A percentile compares a stretch with the other conserved stretches of the same genome.
Evolutionary conservation across 73 alveolate species (phyloP).

Genomic region (Paramecium bursaria): DNA sequence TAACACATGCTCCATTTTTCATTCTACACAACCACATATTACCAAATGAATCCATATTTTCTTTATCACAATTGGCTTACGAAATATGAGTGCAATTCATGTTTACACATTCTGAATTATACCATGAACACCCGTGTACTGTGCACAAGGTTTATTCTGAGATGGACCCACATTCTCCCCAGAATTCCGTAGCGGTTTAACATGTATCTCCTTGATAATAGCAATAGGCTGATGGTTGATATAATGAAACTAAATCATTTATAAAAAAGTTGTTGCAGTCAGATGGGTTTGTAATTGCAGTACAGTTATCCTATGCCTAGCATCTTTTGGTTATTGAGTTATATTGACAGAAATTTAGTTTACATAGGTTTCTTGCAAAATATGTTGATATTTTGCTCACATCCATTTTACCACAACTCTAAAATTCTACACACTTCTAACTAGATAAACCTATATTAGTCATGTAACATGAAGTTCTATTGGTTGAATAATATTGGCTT

Average conservation of each 20-base stretch:
- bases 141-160: neutral
- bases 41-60: conserved; percentile 45
- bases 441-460: neutral
- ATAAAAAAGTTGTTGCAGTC: conserved; percentile 48
- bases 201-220: conserved; percentile 55
- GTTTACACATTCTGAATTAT: conserved; percentile 2
- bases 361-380: conserved; percentile 43
- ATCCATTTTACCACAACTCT: conserved; percentile 29
- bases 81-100: conserved; percentile 25
- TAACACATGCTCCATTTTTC: neutral
- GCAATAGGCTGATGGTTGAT: conserved; percentile 42
- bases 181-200: conserved; percentile 34
- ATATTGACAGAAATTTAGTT: conserved; percentile 52
- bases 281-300: neutral
- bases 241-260: conserved; percentile 27
- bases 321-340: conserved; percentile 5
- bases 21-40: conserved; percentile 11
- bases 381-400: conserved; percentile 34
- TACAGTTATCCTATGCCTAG: neutral
- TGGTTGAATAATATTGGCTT: conserved; percentile 51
- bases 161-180: conserved; percentile 14
- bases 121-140: conserved; percentile 50
- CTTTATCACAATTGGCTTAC: neutral
- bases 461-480: conserved; percentile 50
- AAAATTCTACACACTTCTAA: conserved; percentile 4